phyloP scores from a whole-genome alignment of 345 rosid species.

The Eucalyptus sideroxylon region DNA sequence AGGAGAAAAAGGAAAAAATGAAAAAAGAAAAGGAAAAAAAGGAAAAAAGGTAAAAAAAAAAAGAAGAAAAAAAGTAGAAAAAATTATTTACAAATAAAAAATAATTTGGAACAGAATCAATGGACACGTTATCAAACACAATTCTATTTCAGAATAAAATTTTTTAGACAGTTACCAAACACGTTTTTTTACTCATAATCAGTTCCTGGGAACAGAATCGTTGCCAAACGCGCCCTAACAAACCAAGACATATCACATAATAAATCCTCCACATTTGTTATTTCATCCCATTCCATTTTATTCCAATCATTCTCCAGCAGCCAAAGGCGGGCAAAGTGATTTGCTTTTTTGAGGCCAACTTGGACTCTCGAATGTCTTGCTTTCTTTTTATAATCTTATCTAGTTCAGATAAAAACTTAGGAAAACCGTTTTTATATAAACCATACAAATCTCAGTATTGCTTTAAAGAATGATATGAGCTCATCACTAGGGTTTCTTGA shows the following conservation, averaged over 20 bases:
- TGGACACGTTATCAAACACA: too few relatives aligned
- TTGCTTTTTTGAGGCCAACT: not conserved
- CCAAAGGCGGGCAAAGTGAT: not conserved
- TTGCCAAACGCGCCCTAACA: not conserved
- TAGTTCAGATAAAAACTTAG: not conserved
- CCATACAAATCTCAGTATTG: not conserved
- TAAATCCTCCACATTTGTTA: not conserved
- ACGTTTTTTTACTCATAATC: too few relatives aligned
- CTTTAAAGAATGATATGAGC: not conserved
- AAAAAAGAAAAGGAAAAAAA: too few relatives aligned
- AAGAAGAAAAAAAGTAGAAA: too few relatives aligned
- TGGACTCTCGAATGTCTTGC: not conserved
- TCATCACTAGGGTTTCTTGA: not conserved
- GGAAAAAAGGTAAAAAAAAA: too few relatives aligned
- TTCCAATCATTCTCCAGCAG: not conserved
- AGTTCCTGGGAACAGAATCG: too few relatives aligned
- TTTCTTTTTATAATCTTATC: not conserved
- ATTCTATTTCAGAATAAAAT: too few relatives aligned
- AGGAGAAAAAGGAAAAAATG: too few relatives aligned
- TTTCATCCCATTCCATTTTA: not conserved
- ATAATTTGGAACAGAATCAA: too few relatives aligned
- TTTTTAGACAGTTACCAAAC: too few relatives aligned
- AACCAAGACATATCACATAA: not conserved
- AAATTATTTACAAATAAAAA: too few relatives aligned
- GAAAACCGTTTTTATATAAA: not conserved